Evolutionary conservation across 805 yeast genomes (phyloP), one percentile per base, ranked within the genome.

Genomic region (Wickerhamomyces rabaulensis): DNA sequence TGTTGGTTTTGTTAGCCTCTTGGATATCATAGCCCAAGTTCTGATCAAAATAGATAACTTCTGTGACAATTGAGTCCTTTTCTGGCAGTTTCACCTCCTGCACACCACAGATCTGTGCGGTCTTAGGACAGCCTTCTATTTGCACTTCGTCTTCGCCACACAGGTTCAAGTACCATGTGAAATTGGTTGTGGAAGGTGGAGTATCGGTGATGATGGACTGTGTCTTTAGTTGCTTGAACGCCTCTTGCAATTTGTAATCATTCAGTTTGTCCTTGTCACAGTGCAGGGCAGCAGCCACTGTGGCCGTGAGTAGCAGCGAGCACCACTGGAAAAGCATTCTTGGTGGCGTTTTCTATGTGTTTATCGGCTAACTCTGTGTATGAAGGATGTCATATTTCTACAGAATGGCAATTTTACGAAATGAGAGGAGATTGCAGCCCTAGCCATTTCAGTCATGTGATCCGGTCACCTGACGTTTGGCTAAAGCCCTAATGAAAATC

Each of bases 41-140:
- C 41, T 71, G 64, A 43, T 75, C 70, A 59, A 78, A 73, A 27
- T 87, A 79, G 43, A 87, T 75, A 16, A 87, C 73, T 62, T 86
- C 85, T 0, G 90, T 70, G 22, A 76, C 65, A 3, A 79, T 49
- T 3, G 79, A 64, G 25, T 70, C 69, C 46, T 63, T 53, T 17
- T 74, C 75, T n/a, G 82, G 81, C 17, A 82, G 52, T 13, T 66
- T 61, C 5, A 87, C 73, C 10, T 69, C 57, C 21, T 85, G 81
- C 16, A 85, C 58, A 2, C 95, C 96, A 64, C 99, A 92, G 9
- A 91, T 62, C 52, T 86, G 87, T 1, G 91, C 79, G 51, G 84
- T 81, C 41, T 68, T 67, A 0, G 90, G 84, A 65, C 97, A 91
- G 25, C 71, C 72, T 6, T 56, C 49, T 3, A 47, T 53, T 9